Base-by-base conservation (phyloP, 768 basidiomycete genomes). In the Lentinula guzmanii region DNA sequence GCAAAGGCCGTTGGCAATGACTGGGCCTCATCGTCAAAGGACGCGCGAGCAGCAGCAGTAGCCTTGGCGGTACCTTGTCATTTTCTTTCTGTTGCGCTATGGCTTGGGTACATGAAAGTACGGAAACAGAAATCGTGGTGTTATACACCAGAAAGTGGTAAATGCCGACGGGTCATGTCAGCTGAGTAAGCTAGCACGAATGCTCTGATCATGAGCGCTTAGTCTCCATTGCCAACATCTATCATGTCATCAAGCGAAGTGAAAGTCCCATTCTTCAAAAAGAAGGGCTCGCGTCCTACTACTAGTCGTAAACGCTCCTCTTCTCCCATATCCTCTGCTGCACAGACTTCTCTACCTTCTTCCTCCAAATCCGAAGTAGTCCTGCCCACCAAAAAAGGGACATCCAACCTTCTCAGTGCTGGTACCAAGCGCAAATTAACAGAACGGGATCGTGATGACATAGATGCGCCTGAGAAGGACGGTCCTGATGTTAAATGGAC, bases 221-320 rank as follows among this genome's bases (percentile, higher is more conserved):
- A 56, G 5, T 39, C n/a, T 39, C 18, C 28, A 8, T 43, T 10
- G 13, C 5, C 35, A 59, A 63, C 64, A 50, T 70, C 71, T 68
- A 65, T 63, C 69, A 83, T 81, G 79, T 70, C 77, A 42, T 73
- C 75, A 28, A 69, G 71, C 55, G 64, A 74, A 56, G 68, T 81
- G 13, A 84, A 79, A 52, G 92, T 96, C 0, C 87, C 92, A 3
- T 95, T 97, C 76, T 93, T 96, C 77, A 96, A 90, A 76, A 91
- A 89, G 70, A 87, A 89, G 43, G 89, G 87, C 66, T 80, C 86
- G 3, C 82, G 93, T 1, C 94, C 94, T 2, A 80, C 86, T 3
- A 90, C 90, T 0, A 72, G 82, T 2, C 84, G 95, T 41, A 89
- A 90, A 67, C 83, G 94, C 28, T 92, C 91, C 2, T 69, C 77